These are phyloP conservation scores for Juglanconis juglandina DNA, from an alignment of 2,329 filamentous ascomycete genomes.

Conservation along the genomic window DNA sequence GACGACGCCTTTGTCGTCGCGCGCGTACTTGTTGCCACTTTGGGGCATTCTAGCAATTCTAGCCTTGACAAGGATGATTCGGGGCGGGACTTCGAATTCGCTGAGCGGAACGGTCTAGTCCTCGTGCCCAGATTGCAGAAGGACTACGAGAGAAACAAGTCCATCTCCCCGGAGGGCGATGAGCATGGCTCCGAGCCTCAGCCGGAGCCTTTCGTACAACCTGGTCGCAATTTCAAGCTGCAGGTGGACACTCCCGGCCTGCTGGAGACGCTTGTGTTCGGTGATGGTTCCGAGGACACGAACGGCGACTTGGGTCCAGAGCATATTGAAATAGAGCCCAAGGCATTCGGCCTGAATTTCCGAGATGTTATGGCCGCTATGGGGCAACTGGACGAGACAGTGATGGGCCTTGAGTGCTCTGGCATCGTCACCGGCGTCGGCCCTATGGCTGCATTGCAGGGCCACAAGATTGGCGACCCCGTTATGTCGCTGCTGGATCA, in stretches of 20 bases:
- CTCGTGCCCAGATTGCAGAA: too few relatives aligned
- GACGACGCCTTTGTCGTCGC: too few relatives aligned
- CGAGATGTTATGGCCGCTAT: slow-evolving; percentile 16
- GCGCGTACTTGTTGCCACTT: too few relatives aligned
- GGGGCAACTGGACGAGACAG: slow-evolving; percentile 22
- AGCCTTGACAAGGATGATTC: too few relatives aligned
- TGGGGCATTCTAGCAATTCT: too few relatives aligned
- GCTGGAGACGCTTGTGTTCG: slow-evolving; percentile 15
- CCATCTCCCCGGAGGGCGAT: too few relatives aligned
- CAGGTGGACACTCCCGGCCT: slow-evolving; percentile 11
- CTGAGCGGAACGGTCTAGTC: too few relatives aligned
- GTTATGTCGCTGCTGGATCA: not conserved
- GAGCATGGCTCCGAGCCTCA: not conserved
- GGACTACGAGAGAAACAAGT: too few relatives aligned
- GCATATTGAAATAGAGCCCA: slow-evolving; percentile 15
- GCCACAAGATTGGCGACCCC: slow-evolving; percentile 10
- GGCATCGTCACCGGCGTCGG: slow-evolving; percentile 21
- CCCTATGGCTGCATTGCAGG: not conserved
- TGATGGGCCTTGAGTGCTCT: slow-evolving; percentile 25
- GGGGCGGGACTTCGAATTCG: too few relatives aligned
- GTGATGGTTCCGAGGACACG: slow-evolving; percentile 9
- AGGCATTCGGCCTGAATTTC: slow-evolving; percentile 16
- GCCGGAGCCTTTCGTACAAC: not conserved
- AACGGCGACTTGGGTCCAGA: not conserved
- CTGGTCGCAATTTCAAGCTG: slow-evolving; percentile 1